Evolutionary conservation across 2,329 filamentous ascomycete species (phyloP).

Genomic region (Sclerotinia glacialis): DNA sequence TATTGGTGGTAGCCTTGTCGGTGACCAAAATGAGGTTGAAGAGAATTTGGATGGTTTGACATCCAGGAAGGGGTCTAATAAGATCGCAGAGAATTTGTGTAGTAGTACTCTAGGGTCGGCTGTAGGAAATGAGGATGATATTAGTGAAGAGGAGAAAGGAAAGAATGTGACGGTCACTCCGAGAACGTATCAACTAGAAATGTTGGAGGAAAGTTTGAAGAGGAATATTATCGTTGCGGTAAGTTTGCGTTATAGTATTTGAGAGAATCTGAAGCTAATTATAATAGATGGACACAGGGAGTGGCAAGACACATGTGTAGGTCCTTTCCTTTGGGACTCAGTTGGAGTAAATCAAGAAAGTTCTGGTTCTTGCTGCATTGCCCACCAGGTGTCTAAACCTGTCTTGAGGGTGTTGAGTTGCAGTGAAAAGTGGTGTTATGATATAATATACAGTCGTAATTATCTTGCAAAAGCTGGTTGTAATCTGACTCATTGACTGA

Average conservation of each 20-base stretch:
- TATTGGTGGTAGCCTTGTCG: neutral
- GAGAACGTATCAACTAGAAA: constrained; percentile 65
- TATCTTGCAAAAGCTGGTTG: neutral
- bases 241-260: constrained; percentile 26
- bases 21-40: neutral
- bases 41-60: neutral
- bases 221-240: constrained; percentile 71
- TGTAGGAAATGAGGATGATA: neutral
- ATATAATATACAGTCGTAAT: neutral
- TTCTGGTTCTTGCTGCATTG: neutral
- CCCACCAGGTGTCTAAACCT: neutral
- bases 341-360: neutral
- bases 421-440: neutral
- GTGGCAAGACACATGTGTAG: constrained; percentile 24
- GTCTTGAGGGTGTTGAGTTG: too few species aligned
- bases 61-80: neutral
- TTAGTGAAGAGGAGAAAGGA: neutral
- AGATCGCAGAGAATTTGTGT: constrained; percentile 7
- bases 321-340: neutral
- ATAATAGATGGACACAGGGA: constrained; percentile 22
- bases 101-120: neutral
- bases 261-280: neutral
- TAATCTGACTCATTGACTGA: neutral
- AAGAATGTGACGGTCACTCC: constrained; percentile 32
- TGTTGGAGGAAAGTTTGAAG: constrained; percentile 67